A percentile compares a stretch with the other conserved stretches of the same genome.
phyloP scores from a whole-genome alignment of 75 land plant genomes.

The Picea glauca region DNA sequence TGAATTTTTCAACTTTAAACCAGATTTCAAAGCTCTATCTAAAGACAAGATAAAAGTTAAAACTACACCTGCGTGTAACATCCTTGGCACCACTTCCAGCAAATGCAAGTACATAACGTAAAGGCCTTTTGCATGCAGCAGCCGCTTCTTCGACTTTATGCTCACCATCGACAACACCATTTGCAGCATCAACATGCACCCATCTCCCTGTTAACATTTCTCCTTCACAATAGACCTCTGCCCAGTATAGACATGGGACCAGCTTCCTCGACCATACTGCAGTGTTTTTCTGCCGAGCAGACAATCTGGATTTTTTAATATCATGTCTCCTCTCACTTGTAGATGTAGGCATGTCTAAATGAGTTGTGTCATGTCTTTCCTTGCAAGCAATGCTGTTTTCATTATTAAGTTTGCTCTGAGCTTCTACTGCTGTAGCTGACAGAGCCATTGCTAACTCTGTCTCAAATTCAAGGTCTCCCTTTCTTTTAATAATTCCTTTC shows the following conservation, averaged over 20 bases:
- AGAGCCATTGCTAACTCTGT: slow-evolving; percentile 87
- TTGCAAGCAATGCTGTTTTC: slow-evolving; percentile 5
- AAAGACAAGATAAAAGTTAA: not conserved
- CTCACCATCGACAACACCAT: slow-evolving; percentile 76
- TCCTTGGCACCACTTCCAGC: slow-evolving; percentile 95
- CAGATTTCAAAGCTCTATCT: not conserved
- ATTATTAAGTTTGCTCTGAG: not conserved
- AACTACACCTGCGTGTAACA: slow-evolving; percentile 83
- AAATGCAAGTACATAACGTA: slow-evolving; percentile 96
- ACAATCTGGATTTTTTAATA: slow-evolving; percentile 7
- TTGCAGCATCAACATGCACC: slow-evolving; percentile 94
- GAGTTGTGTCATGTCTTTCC: slow-evolving; percentile 1
- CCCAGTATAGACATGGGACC: slow-evolving; percentile 85
- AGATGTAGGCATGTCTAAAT: slow-evolving; percentile 16
- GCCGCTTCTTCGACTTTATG: slow-evolving; percentile 71
- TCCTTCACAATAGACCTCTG: slow-evolving; percentile 87
- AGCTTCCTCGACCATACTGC: slow-evolving; percentile 77
- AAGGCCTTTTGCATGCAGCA: slow-evolving; percentile 59
- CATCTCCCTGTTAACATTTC: slow-evolving; percentile 77
- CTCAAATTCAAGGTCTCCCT: slow-evolving; percentile 91
- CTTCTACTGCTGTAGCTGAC: slow-evolving; percentile 65
- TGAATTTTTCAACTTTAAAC: not conserved
- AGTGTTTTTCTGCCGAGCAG: slow-evolving; percentile 17
- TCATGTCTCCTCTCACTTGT: not conserved
- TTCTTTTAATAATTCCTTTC: slow-evolving; percentile 34